phyloP scores from a whole-genome alignment of 2,329 filamentous ascomycete genomes.

The Teratosphaeria pseudoeucalypti region DNA sequence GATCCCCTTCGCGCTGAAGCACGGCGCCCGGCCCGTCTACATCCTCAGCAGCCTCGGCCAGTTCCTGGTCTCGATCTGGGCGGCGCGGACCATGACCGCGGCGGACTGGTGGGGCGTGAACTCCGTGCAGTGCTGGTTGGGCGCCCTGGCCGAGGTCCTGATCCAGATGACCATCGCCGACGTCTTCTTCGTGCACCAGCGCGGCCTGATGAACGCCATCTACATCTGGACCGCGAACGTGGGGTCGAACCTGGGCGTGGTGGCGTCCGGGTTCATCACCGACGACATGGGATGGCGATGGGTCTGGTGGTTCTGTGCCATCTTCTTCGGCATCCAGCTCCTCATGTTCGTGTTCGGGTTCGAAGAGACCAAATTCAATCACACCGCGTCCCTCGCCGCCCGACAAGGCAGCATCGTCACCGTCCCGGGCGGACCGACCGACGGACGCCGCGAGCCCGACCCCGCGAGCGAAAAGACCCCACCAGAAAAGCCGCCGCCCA shows the following conservation, averaged over 20 bases:
- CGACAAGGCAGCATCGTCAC: conserved; percentile 11
- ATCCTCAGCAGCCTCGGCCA: conserved; percentile 38
- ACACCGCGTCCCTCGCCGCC: conserved; percentile 10
- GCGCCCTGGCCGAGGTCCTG: conserved; percentile 41
- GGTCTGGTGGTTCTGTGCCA: conserved; percentile 36
- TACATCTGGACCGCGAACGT: conserved; percentile 32
- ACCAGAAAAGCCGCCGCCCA: not conserved
- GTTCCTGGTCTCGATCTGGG: conserved; percentile 40
- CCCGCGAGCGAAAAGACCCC: conserved; percentile 1
- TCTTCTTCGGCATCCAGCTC: conserved; percentile 29
- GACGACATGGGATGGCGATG: conserved; percentile 39
- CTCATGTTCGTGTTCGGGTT: conserved; percentile 35
- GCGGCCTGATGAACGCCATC: conserved; percentile 37
- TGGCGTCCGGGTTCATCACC: conserved; percentile 34
- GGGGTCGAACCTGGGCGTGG: conserved; percentile 29
- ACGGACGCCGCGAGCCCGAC: not conserved
- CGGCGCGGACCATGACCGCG: conserved; percentile 31
- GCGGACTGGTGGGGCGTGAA: conserved; percentile 37
- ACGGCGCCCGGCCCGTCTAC: conserved; percentile 42
- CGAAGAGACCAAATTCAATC: conserved; percentile 28
- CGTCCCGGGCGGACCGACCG: conserved; percentile 4
- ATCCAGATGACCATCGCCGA: conserved; percentile 42
- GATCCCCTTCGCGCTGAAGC: conserved; percentile 42
- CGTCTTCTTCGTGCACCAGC: conserved; percentile 36
- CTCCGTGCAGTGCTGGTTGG: conserved; percentile 34